Conservation (phyloP, 163 green algal species). For the Scenedesmus sp. region DNA sequence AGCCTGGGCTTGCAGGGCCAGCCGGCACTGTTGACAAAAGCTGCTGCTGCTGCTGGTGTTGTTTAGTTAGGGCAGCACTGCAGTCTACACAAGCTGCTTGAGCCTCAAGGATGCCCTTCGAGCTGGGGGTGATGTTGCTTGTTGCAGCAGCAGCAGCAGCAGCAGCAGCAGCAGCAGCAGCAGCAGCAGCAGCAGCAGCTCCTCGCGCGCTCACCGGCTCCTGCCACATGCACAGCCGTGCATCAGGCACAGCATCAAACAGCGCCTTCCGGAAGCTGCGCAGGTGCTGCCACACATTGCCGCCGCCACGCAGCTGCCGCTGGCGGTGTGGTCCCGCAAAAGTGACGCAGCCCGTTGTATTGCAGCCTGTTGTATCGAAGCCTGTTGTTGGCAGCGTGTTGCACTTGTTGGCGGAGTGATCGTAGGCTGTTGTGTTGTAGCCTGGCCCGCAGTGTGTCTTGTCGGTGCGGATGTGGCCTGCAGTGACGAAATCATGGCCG, state of each 20-base stretch:
- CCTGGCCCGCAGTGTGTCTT: neutral
- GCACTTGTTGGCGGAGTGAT: too few relatives aligned
- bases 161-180: neutral
- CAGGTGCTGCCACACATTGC: constrained; percentile 55
- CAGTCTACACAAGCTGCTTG: too few relatives aligned
- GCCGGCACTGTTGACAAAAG: too few relatives aligned
- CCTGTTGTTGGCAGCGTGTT: too few relatives aligned
- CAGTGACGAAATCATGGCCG: constrained; percentile 32
- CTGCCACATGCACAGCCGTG: neutral
- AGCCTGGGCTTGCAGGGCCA: too few relatives aligned
- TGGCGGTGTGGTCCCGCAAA: constrained; percentile 17
- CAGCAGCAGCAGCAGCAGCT: neutral
- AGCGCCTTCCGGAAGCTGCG: constrained; percentile 38
- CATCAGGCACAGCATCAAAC: constrained; percentile 34
- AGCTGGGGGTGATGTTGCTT: neutral
- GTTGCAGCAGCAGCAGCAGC: neutral
- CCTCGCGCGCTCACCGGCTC: neutral
- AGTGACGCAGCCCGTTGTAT: neutral
- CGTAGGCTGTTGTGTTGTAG: neutral
- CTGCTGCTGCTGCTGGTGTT: too few relatives aligned
- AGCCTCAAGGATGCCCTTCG: too few relatives aligned
- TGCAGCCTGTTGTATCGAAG: too few relatives aligned
- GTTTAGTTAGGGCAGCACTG: too few relatives aligned
- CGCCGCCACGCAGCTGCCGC: constrained; percentile 44
- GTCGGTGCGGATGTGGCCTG: constrained; percentile 38